Base-by-base conservation (phyloP, 306 rosid genomes). In the Erythrophleum fordii region DNA sequence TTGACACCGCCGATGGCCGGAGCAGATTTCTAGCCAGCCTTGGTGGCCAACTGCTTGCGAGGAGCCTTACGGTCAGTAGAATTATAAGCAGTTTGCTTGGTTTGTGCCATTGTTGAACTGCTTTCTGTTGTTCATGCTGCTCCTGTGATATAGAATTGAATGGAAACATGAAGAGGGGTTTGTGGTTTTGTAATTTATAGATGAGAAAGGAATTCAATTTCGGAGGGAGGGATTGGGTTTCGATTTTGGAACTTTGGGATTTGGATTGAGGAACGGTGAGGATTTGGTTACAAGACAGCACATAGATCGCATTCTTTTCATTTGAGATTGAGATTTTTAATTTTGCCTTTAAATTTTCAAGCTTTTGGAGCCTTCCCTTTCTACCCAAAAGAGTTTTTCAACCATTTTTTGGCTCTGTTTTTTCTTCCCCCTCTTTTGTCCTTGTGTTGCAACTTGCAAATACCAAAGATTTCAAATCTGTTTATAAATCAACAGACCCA, bases 1-100 rank as follows among this genome's bases (percentile, higher is more conserved):
- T 78, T 78, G 7, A 69, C 77, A 7, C 70, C 71, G 17, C 59
- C 82, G 49, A 70, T 69, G 4, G 77, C 61, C 25, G 70, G 61
- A 56, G 82, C 77, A 0, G 70, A 69, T 1, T 69, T 79, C 2
- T 70, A 14, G 1, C 77, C 82, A 0, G 60, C 82, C 45, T 69
- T 69, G 3, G 69, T 56, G 1, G 82, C 82, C 2, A 79, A 26
- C 48, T 69, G 70, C 82, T 56, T 79, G 18, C 70, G 68, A 1
- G 77, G 82, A 3, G 71, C 71, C 70, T 79, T 68, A 0, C 82
- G 71, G 3, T 51, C 77, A 22, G 82, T 69, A 23, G 77, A 69
- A n/a, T 56, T 79, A 2, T 70, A 60, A 0, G 77, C 77, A 12
- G 60, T 69, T 44, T 78, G 82, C 76, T 78, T 69, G 0, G 82